A percentile compares a stretch with the other conserved stretches of the same genome.
These are phyloP conservation scores for Pichia sp. DNA, from an alignment of 1,139 yeast species.

Conservation along the genomic window DNA sequence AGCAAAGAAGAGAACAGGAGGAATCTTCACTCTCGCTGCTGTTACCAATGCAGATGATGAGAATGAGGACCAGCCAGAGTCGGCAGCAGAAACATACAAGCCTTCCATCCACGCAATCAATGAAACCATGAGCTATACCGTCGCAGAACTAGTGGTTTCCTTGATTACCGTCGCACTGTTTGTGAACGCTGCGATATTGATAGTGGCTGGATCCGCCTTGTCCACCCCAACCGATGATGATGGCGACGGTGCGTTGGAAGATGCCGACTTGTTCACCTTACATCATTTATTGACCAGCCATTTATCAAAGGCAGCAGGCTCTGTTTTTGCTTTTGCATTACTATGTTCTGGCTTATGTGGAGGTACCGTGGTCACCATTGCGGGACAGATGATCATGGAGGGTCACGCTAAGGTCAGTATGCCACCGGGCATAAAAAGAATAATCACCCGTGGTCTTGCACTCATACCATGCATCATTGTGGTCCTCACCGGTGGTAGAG, in stretches of 20 bases:
- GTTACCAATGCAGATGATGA: slow-evolving; percentile 4
- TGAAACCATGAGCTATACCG: slow-evolving; percentile 66
- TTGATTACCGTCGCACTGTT: slow-evolving; percentile 77
- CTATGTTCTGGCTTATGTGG: slow-evolving; percentile 97
- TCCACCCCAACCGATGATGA: slow-evolving; percentile 67
- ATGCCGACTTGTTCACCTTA: slow-evolving; percentile 82
- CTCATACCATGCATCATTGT: slow-evolving; percentile 85
- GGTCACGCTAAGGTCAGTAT: slow-evolving; percentile 85
- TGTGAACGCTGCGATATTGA: slow-evolving; percentile 78
- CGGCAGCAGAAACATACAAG: slow-evolving; percentile 35
- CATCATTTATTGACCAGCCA: slow-evolving; percentile 68
- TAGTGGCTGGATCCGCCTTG: slow-evolving; percentile 81
- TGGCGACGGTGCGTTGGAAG: slow-evolving; percentile 35
- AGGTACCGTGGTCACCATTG: slow-evolving; percentile 94
- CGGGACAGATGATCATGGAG: slow-evolving; percentile 95
- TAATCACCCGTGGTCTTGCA: slow-evolving; percentile 80
- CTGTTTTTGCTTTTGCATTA: slow-evolving; percentile 86
- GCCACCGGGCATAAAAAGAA: slow-evolving; percentile 80
- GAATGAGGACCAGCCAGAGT: slow-evolving; percentile 11
- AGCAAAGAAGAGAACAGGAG: slow-evolving; percentile 15
- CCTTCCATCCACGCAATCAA: slow-evolving; percentile 72
- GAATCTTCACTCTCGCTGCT: slow-evolving; percentile 21
- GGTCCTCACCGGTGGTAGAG: slow-evolving; percentile 73
- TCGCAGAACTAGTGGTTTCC: slow-evolving; percentile 71
- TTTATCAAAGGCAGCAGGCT: slow-evolving; percentile 87